A percentile compares a stretch with the other conserved stretches of the same genome.
Conservation (phyloP, 208 protist genomes). For the Wallacemonas sp. region DNA sequence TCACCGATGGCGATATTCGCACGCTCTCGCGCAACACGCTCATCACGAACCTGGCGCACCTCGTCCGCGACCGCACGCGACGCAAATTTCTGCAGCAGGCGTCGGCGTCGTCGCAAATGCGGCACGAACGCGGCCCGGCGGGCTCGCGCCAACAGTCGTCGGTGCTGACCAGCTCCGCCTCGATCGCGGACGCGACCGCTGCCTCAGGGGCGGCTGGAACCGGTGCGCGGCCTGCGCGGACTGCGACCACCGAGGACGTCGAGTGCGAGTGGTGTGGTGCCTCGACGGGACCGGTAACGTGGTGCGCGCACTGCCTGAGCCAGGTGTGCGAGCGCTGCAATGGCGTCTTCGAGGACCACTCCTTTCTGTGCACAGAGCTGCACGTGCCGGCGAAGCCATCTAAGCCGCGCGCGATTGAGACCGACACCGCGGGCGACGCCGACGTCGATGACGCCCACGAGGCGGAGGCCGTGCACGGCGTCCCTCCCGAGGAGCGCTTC, state of each 20-base stretch:
- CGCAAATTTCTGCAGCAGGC: constrained; percentile 13
- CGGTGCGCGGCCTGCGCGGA: not conserved
- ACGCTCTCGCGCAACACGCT: constrained; percentile 46
- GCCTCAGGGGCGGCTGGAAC: not conserved
- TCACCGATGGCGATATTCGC: constrained; percentile 44
- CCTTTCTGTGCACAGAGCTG: constrained; percentile 36
- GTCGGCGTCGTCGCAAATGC: not conserved
- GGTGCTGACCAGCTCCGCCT: not conserved
- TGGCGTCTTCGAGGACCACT: constrained; percentile 47
- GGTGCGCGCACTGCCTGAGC: constrained; percentile 47
- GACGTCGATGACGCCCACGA: not conserved
- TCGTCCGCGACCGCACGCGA: constrained; percentile 19
- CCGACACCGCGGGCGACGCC: not conserved
- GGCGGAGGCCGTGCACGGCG: not conserved
- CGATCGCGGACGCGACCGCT: not conserved
- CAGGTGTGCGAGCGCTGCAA: constrained; percentile 41
- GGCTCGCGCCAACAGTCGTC: not conserved
- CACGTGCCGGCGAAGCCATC: not conserved
- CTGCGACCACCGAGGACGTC: constrained; percentile 4
- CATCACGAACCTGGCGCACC: constrained; percentile 34
- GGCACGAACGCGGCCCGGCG: not conserved
- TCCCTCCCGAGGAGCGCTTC: not conserved
- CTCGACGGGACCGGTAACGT: constrained; percentile 24
- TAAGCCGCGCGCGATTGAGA: constrained; percentile 1
- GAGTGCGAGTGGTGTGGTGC: constrained; percentile 58